A percentile compares a stretch with the other conserved stretches of the same genome.
These are phyloP conservation scores for Vaccinium vitisidaea DNA, from an alignment of 148 eudicot species.

Conservation along the genomic window DNA sequence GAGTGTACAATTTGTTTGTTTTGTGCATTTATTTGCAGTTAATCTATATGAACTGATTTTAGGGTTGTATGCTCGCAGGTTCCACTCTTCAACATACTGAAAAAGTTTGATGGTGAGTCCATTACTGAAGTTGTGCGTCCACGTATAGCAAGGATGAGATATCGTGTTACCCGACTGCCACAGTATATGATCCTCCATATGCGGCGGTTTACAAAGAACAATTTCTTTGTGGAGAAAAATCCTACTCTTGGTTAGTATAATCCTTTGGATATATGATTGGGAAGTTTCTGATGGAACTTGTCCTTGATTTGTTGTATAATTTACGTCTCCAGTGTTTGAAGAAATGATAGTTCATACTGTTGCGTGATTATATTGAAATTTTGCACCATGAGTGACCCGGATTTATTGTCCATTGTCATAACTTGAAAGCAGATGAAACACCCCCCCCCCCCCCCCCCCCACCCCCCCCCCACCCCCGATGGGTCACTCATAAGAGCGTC, in stretches of 20 bases:
- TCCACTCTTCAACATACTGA: constrained; percentile 92
- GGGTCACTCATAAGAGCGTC: background rate
- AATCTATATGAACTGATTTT: background rate
- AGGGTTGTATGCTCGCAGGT: constrained; percentile 37
- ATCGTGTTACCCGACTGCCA: constrained; percentile 89
- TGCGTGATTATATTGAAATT: background rate
- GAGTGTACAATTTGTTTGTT: background rate
- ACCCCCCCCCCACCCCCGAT: too few relatives aligned
- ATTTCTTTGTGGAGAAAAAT: constrained; percentile 94
- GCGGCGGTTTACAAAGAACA: constrained; percentile 97
- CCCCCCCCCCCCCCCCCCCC: too few relatives aligned
- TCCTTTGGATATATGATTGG: background rate
- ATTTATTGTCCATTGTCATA: background rate
- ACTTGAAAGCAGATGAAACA: background rate
- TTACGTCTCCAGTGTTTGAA: background rate
- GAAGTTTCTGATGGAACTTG: background rate
- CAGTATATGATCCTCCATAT: constrained; percentile 88
- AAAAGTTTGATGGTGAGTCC: constrained; percentile 93
- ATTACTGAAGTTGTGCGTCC: constrained; percentile 97
- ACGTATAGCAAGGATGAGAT: constrained; percentile 85
- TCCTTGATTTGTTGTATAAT: background rate
- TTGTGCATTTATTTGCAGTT: background rate
- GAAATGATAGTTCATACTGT: background rate
- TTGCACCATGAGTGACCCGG: background rate
- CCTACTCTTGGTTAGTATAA: constrained; percentile 80